A percentile compares a stretch with the other conserved stretches of the same genome.
Evolutionary conservation across 2,329 filamentous ascomycete species (phyloP).

Genomic region (Cytospora leucostoma): DNA sequence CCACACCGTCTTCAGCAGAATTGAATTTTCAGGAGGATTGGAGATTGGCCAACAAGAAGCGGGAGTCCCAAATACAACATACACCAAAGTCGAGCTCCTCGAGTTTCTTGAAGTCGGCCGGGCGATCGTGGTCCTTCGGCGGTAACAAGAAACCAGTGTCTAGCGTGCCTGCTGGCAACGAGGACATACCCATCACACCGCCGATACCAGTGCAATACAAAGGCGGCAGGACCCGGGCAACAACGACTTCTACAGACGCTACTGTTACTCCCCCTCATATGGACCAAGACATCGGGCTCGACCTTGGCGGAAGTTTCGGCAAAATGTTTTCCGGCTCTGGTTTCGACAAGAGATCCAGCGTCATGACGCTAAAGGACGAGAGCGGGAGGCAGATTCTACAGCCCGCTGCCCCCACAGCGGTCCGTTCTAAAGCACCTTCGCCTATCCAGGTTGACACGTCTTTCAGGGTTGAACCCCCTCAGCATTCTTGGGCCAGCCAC

Average conservation of each 20-base stretch:
- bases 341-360: constrained; percentile 58
- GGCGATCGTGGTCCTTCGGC: constrained; percentile 62
- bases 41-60: constrained; percentile 40
- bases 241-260: constrained; percentile 56
- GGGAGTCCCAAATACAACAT: constrained; percentile 39
- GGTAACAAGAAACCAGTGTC: constrained; percentile 53
- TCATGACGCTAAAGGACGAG: constrained; percentile 48
- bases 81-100: constrained; percentile 51
- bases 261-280: constrained; percentile 55
- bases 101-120: constrained; percentile 57
- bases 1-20: constrained; percentile 59
- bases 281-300: constrained; percentile 49
- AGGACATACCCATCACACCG: constrained; percentile 41
- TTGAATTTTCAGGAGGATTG: constrained; percentile 44
- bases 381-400: constrained; percentile 39
- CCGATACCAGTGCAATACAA: constrained; percentile 36
- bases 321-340: constrained; percentile 53
- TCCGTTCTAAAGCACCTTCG: constrained; percentile 47
- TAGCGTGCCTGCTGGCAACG: constrained; percentile 40
- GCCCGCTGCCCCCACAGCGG: constrained; percentile 49
- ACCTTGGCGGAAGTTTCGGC: constrained; percentile 60
- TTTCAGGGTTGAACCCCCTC: constrained; percentile 48
- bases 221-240: constrained; percentile 47
- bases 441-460: constrained; percentile 51
- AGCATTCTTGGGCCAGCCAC: constrained; percentile 55